These are phyloP conservation scores for Hypholoma fasciculare DNA, from an alignment of 768 basidiomycete species.

Conservation along the genomic window DNA sequence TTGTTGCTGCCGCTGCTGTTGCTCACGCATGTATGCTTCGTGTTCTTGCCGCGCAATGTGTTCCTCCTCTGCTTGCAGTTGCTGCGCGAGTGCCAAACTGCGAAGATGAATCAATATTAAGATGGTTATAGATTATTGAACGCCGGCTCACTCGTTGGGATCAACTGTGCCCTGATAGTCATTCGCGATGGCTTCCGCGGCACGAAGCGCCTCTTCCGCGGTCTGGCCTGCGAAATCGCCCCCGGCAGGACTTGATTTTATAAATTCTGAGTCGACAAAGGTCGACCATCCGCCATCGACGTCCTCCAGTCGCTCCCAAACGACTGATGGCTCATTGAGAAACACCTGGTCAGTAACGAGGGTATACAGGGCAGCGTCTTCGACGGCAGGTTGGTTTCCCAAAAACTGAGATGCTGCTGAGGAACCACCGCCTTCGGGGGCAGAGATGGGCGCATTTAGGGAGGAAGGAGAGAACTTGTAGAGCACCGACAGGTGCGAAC, in stretches of 20 bases:
- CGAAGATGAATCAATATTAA: neutral
- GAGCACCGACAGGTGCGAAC: conserved; percentile 86
- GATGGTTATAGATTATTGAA: neutral
- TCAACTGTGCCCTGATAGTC: conserved; percentile 37
- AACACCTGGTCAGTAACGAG: conserved; percentile 89
- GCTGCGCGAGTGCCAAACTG: conserved; percentile 70
- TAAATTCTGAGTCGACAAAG: conserved; percentile 78
- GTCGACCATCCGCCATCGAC: conserved; percentile 76
- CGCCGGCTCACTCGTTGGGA: conserved; percentile 58
- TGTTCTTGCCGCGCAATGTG: conserved; percentile 42
- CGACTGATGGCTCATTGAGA: conserved; percentile 70
- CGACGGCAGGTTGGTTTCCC: neutral
- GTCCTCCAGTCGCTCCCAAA: conserved; percentile 92
- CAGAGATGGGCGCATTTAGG: neutral
- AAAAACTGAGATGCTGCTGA: conserved; percentile 10
- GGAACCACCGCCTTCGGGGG: neutral
- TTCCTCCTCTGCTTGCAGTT: conserved; percentile 83
- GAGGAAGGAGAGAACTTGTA: conserved; percentile 51
- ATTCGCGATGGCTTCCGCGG: conserved; percentile 45
- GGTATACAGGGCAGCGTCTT: conserved; percentile 60
- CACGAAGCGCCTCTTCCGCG: conserved; percentile 58
- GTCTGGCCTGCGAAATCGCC: conserved; percentile 81
- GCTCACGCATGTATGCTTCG: conserved; percentile 27
- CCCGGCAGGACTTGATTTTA: conserved; percentile 63
- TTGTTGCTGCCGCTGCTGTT: conserved; percentile 23